A percentile compares a stretch with the other conserved stretches of the same genome.
Evolutionary conservation across 2,329 filamentous ascomycete species (phyloP).

Genomic region (Arthrobotrys entomopaga): DNA sequence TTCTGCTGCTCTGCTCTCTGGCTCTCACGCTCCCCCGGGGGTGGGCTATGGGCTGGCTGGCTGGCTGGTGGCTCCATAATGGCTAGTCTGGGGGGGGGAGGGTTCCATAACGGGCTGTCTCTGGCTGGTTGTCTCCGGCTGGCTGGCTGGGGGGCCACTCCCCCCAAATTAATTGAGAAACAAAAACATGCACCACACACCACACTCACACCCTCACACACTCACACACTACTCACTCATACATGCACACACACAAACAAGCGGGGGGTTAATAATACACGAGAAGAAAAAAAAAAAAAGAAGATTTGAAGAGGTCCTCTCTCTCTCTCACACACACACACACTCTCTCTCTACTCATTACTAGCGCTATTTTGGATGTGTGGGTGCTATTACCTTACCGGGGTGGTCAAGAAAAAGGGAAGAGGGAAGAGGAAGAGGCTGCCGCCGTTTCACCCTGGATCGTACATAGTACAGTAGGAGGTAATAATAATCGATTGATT

Average conservation of each 20-base stretch:
- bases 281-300: background rate
- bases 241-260: background rate
- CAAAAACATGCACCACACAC: slow-evolving; percentile 2
- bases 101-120: no score
- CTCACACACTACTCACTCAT: slow-evolving; percentile 25
- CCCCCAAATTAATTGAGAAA: background rate
- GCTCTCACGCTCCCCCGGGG: no score
- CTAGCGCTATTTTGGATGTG: slow-evolving; percentile 1
- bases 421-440: slow-evolving; percentile 23
- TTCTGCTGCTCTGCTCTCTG: no score
- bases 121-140: no score
- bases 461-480: slow-evolving; percentile 9
- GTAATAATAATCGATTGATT: no score
- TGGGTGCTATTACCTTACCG: background rate
- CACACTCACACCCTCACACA: no score
- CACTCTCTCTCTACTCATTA: background rate
- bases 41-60: no score
- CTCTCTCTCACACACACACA: background rate
- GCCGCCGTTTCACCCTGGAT: slow-evolving; percentile 44
- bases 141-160: background rate
- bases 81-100: no score
- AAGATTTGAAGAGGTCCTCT: background rate
- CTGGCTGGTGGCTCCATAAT: no score
- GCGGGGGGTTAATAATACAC: background rate
- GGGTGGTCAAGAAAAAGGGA: background rate